Evolutionary conservation across 228 moss, liverwort and hornwort genomes (phyloP).

Genomic region (Sphagnum magellanicum): DNA sequence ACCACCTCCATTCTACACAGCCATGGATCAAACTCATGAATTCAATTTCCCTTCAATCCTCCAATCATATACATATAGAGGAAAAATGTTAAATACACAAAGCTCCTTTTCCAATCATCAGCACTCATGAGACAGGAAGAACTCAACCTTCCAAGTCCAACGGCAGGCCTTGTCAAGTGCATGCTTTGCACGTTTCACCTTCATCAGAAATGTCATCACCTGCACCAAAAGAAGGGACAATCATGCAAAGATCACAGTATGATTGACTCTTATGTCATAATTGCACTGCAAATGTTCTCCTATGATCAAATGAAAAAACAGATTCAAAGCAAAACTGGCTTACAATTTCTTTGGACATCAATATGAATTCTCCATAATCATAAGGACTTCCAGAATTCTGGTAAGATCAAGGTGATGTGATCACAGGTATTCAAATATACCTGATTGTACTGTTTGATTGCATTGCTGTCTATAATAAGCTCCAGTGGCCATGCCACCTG

Average conservation of each 20-base stretch:
- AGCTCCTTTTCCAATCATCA: no score
- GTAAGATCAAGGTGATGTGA: no score
- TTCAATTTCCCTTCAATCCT: no score
- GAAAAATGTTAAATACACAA: no score
- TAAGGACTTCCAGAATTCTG: not conserved
- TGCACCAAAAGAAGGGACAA: slow-evolving; percentile 13
- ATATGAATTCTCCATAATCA: no score
- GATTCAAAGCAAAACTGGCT: no score
- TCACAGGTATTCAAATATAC: slow-evolving; percentile 11
- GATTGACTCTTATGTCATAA: not conserved
- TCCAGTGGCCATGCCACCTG: slow-evolving; percentile 99
- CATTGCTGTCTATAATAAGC: slow-evolving; percentile 80
- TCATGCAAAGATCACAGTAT: not conserved
- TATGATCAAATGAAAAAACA: no score
- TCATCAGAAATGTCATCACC: slow-evolving; percentile 96
- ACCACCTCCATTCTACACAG: slow-evolving; percentile 71
- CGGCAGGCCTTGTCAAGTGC: slow-evolving; percentile 99
- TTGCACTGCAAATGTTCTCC: not conserved
- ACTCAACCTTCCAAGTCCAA: slow-evolving; percentile 93
- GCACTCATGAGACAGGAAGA: no score
- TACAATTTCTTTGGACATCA: no score
- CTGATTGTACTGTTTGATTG: slow-evolving; percentile 96
- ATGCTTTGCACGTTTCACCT: slow-evolving; percentile 98
- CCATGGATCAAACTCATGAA: not conserved
- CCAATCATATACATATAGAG: no score